Evolutionary conservation across 345 rosid species (phyloP).

Genomic region (Carallia pectinifolia): DNA sequence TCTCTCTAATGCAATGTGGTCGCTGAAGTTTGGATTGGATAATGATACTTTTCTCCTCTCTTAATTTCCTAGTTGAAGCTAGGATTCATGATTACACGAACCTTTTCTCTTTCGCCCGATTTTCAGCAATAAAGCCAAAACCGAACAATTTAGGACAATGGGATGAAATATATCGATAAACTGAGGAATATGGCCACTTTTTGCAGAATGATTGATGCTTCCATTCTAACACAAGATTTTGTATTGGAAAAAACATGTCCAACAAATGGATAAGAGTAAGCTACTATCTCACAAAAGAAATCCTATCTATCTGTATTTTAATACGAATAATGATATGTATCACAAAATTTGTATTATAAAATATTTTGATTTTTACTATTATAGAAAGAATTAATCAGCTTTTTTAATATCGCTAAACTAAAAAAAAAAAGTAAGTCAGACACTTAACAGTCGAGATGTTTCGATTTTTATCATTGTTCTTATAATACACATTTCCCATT

Average conservation of each 20-base stretch:
- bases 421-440: too few species aligned
- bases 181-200: neutral
- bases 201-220: neutral
- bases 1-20: neutral
- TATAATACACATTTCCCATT: neutral
- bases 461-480: too few species aligned
- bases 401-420: too few species aligned
- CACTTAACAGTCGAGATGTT: too few species aligned
- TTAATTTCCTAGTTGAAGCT: neutral
- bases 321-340: too few species aligned
- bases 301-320: too few species aligned
- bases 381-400: too few species aligned
- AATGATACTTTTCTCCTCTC: neutral
- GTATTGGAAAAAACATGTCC: neutral
- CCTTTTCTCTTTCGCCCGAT: neutral
- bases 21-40: neutral
- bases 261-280: neutral
- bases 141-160: neutral
- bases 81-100: neutral
- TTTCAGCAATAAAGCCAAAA: slow-evolving; percentile 3
- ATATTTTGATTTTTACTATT: too few species aligned
- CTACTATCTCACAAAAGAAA: neutral
- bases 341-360: too few species aligned
- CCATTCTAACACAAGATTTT: neutral
- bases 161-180: neutral